phyloP scores from a whole-genome alignment of 2,329 filamentous ascomycete genomes.

The Pseudogymnoascus sp. region DNA sequence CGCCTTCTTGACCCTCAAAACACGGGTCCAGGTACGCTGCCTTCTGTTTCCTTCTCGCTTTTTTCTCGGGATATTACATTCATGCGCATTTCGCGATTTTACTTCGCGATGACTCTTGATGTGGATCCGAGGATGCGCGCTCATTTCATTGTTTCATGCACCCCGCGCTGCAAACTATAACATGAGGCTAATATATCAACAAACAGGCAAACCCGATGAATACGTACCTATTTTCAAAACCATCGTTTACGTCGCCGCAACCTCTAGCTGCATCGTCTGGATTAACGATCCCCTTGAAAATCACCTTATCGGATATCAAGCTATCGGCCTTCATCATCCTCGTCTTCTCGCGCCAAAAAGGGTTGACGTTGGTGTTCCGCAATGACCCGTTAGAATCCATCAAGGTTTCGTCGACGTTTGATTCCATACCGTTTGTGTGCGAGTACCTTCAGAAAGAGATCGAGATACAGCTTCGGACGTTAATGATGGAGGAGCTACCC shows the following conservation, averaged over 20 bases:
- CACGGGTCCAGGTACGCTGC: slow-evolving; percentile 74
- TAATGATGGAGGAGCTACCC: slow-evolving; percentile 97
- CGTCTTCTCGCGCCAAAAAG: slow-evolving; percentile 96
- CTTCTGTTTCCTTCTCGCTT: slow-evolving; percentile 1
- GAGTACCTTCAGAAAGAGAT: slow-evolving; percentile 96
- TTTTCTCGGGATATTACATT: not conserved
- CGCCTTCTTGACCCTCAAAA: slow-evolving; percentile 90
- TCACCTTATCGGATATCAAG: slow-evolving; percentile 91
- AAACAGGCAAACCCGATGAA: slow-evolving; percentile 84
- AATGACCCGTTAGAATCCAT: slow-evolving; percentile 97
- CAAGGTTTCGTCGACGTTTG: slow-evolving; percentile 97
- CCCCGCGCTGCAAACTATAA: slow-evolving; percentile 22
- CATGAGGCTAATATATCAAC: slow-evolving; percentile 43
- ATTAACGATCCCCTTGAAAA: slow-evolving; percentile 93
- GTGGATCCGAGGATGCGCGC: not conserved
- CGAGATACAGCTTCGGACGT: slow-evolving; percentile 79
- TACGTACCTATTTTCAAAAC: slow-evolving; percentile 87
- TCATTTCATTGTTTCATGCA: not conserved
- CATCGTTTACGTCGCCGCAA: slow-evolving; percentile 84
- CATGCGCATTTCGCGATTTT: not conserved
- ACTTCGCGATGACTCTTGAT: not conserved
- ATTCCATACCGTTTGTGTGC: slow-evolving; percentile 96
- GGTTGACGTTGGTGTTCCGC: slow-evolving; percentile 90
- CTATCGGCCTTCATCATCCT: slow-evolving; percentile 95
- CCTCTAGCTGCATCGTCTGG: slow-evolving; percentile 86